Conservation (phyloP, 495 filamentous ascomycete species). For the Neurospora discreta region DNA sequence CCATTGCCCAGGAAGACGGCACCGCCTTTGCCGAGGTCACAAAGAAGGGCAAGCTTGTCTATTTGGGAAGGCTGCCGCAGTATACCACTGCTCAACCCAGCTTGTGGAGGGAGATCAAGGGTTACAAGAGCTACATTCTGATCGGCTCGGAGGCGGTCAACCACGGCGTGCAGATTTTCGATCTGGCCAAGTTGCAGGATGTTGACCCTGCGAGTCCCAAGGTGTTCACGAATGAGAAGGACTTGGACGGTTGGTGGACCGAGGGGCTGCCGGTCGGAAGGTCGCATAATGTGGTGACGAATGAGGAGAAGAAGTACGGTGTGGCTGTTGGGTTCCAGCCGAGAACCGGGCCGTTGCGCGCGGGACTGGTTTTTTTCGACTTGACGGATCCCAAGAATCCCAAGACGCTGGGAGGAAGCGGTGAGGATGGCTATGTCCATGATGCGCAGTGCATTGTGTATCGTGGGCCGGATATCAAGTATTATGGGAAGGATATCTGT, state of each 20-base stretch:
- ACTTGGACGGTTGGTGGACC: constrained; percentile 26
- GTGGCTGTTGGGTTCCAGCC: constrained; percentile 38
- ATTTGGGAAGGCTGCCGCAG: constrained; percentile 45
- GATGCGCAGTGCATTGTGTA: constrained; percentile 47
- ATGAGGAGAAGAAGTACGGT: constrained; percentile 31
- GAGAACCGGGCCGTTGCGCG: constrained; percentile 20
- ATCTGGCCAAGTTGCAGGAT: constrained; percentile 27
- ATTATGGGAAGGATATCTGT: constrained; percentile 42
- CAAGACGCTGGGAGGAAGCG: constrained; percentile 32
- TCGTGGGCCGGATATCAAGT: constrained; percentile 39
- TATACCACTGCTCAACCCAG: constrained; percentile 14
- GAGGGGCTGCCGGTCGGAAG: constrained; percentile 23
- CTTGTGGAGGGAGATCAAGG: constrained; percentile 40
- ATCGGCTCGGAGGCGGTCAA: constrained; percentile 38
- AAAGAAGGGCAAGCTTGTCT: constrained; percentile 37
- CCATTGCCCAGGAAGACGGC: constrained; percentile 46
- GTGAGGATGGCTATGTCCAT: constrained; percentile 43
- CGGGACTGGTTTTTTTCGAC: constrained; percentile 42
- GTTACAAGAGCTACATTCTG: constrained; percentile 32
- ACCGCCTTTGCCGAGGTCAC: constrained; percentile 46
- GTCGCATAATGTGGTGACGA: constrained; percentile 39
- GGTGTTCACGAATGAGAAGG: constrained; percentile 20
- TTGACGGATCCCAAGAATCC: constrained; percentile 36
- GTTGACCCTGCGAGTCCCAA: constrained; percentile 14
- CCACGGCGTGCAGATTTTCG: constrained; percentile 42